Evolutionary conservation across 371 early-diverging fungal genomes (phyloP), one percentile per base, ranked within the genome.

Genomic region (Mortierella sp.): DNA sequence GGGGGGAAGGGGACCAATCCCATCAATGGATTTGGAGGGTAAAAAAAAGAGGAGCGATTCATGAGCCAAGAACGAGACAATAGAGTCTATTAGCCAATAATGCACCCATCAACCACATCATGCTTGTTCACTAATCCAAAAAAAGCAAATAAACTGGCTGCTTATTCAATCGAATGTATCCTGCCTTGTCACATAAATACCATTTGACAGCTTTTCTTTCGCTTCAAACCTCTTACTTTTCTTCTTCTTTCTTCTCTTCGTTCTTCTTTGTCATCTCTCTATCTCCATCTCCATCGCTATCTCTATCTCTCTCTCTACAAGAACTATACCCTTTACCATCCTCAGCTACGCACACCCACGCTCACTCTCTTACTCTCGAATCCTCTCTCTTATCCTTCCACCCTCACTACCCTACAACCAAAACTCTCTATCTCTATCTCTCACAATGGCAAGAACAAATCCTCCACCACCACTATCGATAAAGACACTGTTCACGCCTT

Each of bases 401-500:
- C n/a, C 31, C 39, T 29, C 31, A 9, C 24, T 37, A 31, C n/a
- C n/a, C n/a, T n/a, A n/a, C n/a, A n/a, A n/a, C n/a, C n/a, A n/a
- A n/a, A n/a, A n/a, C n/a, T n/a, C 52, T 52, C 8, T 45, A 45
- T 11, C 5, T 66, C 9, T 43, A 43, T 44, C 37, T 64, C 65
- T 40, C 41, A 65, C 66, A 68, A 76, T 76, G 71, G 41, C 67
- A 43, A 50, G 50, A 29, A 22, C 76, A 19, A 16, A 39, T 40
- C 39, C 31, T n/a, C 72, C 64, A 19, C 72, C 77, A 1, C 19
- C 34, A 26, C 48, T 77, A 16, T 72, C 68, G 43, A 74, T 74
- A 64, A 79, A 73, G 70, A 74, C 79, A 4, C 40, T 79, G 63
- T 70, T 79, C 67, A 74, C 74, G 7, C 79, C 79, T 19, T 61